phyloP scores from a whole-genome alignment of 2,329 filamentous ascomycete genomes.

The Penicillium sp. region DNA sequence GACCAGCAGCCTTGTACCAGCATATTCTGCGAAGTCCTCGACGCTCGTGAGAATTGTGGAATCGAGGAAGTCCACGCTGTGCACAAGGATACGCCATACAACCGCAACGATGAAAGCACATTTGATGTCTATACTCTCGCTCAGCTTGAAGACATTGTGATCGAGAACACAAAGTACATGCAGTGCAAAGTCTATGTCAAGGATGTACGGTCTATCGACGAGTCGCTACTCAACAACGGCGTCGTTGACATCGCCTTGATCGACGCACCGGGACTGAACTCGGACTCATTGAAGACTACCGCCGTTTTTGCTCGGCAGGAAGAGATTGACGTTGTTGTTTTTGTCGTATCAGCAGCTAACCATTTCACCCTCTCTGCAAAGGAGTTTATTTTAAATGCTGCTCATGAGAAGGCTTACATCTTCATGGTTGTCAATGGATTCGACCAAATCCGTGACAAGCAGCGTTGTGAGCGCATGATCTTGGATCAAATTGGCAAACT shows the following conservation, averaged over 20 bases:
- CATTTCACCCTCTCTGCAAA: constrained; percentile 98
- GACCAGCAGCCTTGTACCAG: constrained; percentile 98
- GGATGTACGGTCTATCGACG: constrained; percentile 83
- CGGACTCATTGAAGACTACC: constrained; percentile 94
- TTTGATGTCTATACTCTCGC: constrained; percentile 81
- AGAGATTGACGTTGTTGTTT: constrained; percentile 98
- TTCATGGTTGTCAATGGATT: constrained; percentile 99
- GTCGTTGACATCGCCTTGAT: constrained; percentile 98
- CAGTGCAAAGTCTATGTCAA: constrained; percentile 97
- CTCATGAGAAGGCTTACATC: constrained; percentile 95
- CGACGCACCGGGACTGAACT: constrained; percentile 92
- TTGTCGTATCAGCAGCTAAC: constrained; percentile 95
- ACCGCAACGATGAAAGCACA: constrained; percentile 88
- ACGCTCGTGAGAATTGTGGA: constrained; percentile 85
- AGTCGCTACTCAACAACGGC: constrained; percentile 94
- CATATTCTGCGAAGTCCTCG: constrained; percentile 96
- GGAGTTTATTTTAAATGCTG: constrained; percentile 95
- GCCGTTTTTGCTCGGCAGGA: constrained; percentile 96
- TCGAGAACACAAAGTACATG: constrained; percentile 83
- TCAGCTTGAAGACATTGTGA: constrained; percentile 84
- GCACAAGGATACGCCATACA: constrained; percentile 75
- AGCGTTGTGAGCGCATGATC: constrained; percentile 88
- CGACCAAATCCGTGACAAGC: constrained; percentile 89
- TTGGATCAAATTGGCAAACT: constrained; percentile 82
- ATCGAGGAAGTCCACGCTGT: constrained; percentile 96